Evolutionary conservation across 768 basidiomycete genomes (phyloP), one percentile per base, ranked within the genome.

Genomic region (Tubosaeta brunneosetosa): DNA sequence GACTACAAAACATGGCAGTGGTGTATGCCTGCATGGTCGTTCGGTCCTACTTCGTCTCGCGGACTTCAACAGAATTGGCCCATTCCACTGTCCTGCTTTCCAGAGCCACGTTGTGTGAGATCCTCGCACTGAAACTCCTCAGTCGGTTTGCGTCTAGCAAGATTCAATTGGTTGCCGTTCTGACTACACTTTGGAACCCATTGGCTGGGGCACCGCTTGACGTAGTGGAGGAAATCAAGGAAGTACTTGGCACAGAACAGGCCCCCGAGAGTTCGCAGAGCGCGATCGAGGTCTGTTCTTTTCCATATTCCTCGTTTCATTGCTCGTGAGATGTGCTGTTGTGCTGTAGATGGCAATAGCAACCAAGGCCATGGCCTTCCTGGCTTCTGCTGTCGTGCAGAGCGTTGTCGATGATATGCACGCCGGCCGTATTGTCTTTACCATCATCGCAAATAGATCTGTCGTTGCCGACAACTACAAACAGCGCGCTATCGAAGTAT

Each of bases 401-500:
- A 83, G 83, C 49, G 85, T 97, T 26, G 82, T 97, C 33, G 85
- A 86, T 59, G 88, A 93, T 49, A 90, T 99, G 45, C 89, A 94
- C 68, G 74, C 81, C 3, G 95, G 88, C n/a, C 77, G 81, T 7
- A 80, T 91, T 32, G 77, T 88, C 14, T 86, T 87, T 56, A 81
- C 84, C 10, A 70, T 80, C 49, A 67, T 79, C 6, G 75, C 81
- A 7, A 79, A 72, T 44, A 83, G 86, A 25, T 88, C 92, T 2
- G 79, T 98, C 47, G 76, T 98, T 8, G 85, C 87, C 16, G 95
- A 97, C 68, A 89, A 91, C 62, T 97, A 97, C 73, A 92, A 90
- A 70, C 81, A 80, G 31, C 79, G 80, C 38, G 80, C 81, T 16
- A 90, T 87, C 57, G 82, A 85, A 60, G 74, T 85, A 31, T 92